These are phyloP conservation scores for Hemisphaericaspora xylofermentans DNA, from an alignment of 1,139 yeast species.

Conservation along the genomic window DNA sequence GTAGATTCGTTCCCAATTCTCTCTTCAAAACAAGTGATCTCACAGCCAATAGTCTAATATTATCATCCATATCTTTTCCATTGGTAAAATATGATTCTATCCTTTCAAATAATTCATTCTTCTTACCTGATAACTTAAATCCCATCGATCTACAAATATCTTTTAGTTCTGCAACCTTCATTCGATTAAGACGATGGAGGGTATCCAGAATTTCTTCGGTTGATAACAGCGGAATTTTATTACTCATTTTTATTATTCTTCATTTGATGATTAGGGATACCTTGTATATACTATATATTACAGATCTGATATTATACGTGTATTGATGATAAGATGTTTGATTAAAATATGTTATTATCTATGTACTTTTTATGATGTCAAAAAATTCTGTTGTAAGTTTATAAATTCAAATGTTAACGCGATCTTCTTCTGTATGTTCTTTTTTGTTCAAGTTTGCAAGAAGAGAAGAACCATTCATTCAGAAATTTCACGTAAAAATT, in stretches of 20 bases:
- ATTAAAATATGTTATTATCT: no score
- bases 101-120: conserved; percentile 50
- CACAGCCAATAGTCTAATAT: conserved; percentile 42
- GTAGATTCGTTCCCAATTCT: conserved; percentile 33
- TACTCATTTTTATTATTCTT: neutral
- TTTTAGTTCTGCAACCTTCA: conserved; percentile 36
- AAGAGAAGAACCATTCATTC: no score
- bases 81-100: conserved; percentile 38
- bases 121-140: conserved; percentile 48
- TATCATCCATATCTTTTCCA: conserved; percentile 36
- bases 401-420: no score
- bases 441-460: no score
- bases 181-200: conserved; percentile 11
- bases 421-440: no score
- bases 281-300: no score
- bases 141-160: conserved; percentile 46
- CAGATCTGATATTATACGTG: no score
- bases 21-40: conserved; percentile 42
- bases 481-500: no score
- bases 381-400: no score
- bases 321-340: no score
- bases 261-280: neutral
- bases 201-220: conserved; percentile 18
- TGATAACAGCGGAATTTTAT: conserved; percentile 1
- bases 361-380: no score